A percentile compares a stretch with the other conserved stretches of the same genome.
Evolutionary conservation across 345 rosid species (phyloP).

Genomic region (Linum usitatissimum): DNA sequence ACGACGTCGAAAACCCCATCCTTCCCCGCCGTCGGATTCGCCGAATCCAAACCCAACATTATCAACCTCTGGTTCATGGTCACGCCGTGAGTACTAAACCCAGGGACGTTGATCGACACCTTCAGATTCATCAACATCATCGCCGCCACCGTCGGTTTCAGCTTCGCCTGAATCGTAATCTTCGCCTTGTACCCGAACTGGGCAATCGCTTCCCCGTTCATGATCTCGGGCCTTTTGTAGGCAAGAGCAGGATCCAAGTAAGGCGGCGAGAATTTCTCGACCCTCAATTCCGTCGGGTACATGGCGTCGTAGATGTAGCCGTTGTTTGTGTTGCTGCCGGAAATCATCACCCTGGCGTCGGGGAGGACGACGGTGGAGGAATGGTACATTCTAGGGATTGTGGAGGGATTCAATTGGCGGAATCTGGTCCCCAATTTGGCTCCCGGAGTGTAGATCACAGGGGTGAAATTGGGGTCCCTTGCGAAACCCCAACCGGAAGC

Average conservation of each 20-base stretch:
- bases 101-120: background rate
- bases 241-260: background rate
- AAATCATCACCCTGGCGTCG: background rate
- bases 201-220: background rate
- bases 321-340: constrained; percentile 7
- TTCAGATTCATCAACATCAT: background rate
- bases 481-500: constrained; percentile 7
- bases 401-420: background rate
- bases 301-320: constrained; percentile 3
- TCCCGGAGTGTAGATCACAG: background rate
- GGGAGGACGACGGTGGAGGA: constrained; percentile 5
- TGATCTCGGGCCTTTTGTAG: background rate
- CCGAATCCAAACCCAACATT: background rate
- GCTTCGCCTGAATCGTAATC: background rate
- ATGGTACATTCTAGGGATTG: constrained; percentile 2
- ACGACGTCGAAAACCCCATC: background rate
- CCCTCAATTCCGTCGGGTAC: background rate
- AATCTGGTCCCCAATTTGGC: constrained; percentile 10
- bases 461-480: background rate
- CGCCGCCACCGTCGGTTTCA: background rate
- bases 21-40: background rate
- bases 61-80: constrained; percentile 6
- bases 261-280: constrained; percentile 1
- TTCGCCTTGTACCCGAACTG: background rate
- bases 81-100: background rate